Evolutionary conservation across 2,329 filamentous ascomycete species (phyloP), one percentile per base, ranked within the genome.

Genomic region (Penicillium sp.): DNA sequence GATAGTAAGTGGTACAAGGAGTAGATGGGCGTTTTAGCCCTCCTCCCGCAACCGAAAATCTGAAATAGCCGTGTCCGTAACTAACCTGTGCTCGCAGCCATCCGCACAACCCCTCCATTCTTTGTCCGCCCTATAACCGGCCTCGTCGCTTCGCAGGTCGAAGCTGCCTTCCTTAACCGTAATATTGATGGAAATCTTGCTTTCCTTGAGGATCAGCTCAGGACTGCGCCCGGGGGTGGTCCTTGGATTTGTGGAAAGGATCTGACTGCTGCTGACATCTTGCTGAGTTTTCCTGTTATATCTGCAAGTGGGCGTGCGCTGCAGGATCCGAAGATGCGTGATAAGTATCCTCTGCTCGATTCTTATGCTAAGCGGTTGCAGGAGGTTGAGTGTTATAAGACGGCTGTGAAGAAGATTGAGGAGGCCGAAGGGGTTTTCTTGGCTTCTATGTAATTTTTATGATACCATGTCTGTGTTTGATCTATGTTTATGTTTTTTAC

Each of bases 111-210:
- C 2, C 63, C 63, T n/a, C 86, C 86, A 0, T 89, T 89, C 78
- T 88, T 89, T 76, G 76, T 89, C 67, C 85, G 82, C 60, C 86
- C 86, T 2, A 78, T 90, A 57, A 85, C 85, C 14, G 73, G 74
- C 5, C 73, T 77, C 6, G 80, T 89, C 20, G 82, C 82, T 7
- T 69, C 71, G 33, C 72, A 73, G 49, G 68, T 80, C 18, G 71
- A 78, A 42, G 61, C 71, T 5, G 63, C 64, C 4, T 79, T 74
- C 58, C 59, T 80, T 15, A 59, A 66, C 5, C 72, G 70, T 20
- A 78, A 79, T 40, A 62, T 79, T 15, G 66, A 72, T 11, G 67
- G 69, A 6, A 73, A 79, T 43, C 74, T 78, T 50, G 63, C 68
- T 5, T 80, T 79, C 60, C 63, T 81, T 3, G 78, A 81, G 54